Evolutionary conservation across 371 early-diverging fungal species (phyloP).

Genomic region (Nosema bombycis): DNA sequence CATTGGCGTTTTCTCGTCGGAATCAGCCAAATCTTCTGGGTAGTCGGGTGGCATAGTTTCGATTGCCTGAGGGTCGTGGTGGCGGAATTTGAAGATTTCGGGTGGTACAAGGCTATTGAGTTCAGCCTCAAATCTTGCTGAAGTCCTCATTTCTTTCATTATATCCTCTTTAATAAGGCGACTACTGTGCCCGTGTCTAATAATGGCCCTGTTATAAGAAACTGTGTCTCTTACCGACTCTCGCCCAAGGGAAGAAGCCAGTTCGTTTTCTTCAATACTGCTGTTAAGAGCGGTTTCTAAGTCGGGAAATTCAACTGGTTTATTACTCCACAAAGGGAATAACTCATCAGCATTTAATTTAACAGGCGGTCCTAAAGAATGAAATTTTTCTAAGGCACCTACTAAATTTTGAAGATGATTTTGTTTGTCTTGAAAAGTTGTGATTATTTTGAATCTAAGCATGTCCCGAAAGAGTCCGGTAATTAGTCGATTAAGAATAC

Average conservation of each 20-base stretch:
- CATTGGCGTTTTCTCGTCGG: not conserved
- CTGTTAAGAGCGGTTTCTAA: slow-evolving; percentile 3
- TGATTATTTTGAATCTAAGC: slow-evolving; percentile 50
- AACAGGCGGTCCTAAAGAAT: slow-evolving; percentile 46
- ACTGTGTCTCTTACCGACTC: not conserved
- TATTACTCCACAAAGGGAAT: slow-evolving; percentile 38
- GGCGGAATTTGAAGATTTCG: not conserved
- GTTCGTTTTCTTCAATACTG: not conserved
- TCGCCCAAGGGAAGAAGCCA: not conserved
- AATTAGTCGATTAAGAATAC: slow-evolving; percentile 44
- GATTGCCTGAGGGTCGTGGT: not conserved
- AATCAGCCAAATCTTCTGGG: not conserved
- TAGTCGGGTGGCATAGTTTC: not conserved
- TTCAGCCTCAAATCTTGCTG: not conserved
- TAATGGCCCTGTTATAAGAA: not conserved
- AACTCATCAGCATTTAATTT: slow-evolving; percentile 6
- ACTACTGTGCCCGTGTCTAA: not conserved
- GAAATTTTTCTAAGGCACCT: slow-evolving; percentile 45
- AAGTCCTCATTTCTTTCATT: not conserved
- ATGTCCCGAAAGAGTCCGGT: slow-evolving; percentile 56
- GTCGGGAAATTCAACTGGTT: not conserved
- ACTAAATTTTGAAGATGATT: not conserved
- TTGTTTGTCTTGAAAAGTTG: no score
- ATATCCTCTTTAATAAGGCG: not conserved
- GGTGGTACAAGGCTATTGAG: not conserved